These are phyloP conservation scores for Solanum sparsipilum DNA, from an alignment of 257 asterid species.

Conservation along the genomic window DNA sequence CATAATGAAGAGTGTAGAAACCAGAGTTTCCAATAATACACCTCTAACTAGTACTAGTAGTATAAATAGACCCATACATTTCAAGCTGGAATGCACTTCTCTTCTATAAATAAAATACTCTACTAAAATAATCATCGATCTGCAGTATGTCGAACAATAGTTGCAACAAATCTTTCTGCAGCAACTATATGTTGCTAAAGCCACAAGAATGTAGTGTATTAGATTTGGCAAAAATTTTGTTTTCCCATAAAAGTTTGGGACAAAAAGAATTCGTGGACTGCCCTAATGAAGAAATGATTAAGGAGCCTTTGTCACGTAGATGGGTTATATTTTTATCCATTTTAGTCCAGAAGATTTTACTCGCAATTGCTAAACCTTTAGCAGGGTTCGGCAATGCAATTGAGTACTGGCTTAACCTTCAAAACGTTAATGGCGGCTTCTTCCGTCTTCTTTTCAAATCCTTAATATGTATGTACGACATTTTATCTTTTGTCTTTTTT, in stretches of 20 bases:
- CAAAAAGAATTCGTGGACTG: not conserved
- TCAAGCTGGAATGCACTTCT: not conserved
- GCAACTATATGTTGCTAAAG: not conserved
- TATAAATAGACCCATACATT: not conserved
- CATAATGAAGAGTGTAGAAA: not conserved
- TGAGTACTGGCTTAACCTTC: conserved; percentile 60
- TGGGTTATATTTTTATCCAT: conserved; percentile 8
- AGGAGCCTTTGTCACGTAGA: conserved; percentile 6
- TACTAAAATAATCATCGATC: not conserved
- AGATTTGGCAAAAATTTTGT: not conserved
- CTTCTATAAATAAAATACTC: not conserved
- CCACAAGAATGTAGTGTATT: conserved; percentile 1
- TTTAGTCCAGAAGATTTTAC: not conserved
- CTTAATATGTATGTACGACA: not conserved
- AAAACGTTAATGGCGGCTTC: conserved; percentile 26
- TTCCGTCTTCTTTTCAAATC: not conserved
- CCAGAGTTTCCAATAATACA: not conserved
- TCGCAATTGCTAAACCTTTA: conserved; percentile 20
- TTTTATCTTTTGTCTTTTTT: not conserved
- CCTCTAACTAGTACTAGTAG: not conserved
- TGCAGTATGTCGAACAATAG: not conserved
- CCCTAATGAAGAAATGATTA: not conserved
- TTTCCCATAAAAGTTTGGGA: not conserved
- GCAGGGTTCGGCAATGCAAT: conserved; percentile 23
- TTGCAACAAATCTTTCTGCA: not conserved